phyloP scores from a whole-genome alignment of 148 eudicot genomes.

The Vaccinium macrocarpon region DNA sequence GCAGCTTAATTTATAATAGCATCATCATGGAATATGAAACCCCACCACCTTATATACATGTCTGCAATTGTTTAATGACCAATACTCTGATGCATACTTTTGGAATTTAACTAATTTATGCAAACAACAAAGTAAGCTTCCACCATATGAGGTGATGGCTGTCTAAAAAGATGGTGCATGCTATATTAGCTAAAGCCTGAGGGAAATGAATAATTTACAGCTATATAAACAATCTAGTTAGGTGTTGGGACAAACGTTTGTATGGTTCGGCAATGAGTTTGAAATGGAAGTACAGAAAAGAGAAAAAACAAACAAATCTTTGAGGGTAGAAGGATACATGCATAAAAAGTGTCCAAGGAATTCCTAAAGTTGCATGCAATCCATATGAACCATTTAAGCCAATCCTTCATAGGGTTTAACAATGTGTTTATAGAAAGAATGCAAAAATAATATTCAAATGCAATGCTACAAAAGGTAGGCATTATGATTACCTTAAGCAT shows the following conservation, averaged over 20 bases:
- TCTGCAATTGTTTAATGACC: neutral
- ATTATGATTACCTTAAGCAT: neutral
- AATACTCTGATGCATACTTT: neutral
- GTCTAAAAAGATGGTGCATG: neutral
- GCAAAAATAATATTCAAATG: neutral
- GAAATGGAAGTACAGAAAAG: neutral
- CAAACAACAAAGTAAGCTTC: neutral
- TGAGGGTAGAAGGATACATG: neutral
- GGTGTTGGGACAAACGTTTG: neutral
- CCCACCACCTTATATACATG: neutral
- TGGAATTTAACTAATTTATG: neutral
- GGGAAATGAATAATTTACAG: neutral
- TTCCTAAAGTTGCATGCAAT: neutral
- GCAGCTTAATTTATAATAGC: neutral
- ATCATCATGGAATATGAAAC: neutral
- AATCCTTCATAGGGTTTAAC: neutral
- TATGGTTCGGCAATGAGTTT: neutral
- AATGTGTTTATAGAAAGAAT: neutral
- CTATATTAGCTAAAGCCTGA: neutral
- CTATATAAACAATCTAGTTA: neutral
- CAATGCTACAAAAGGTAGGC: neutral
- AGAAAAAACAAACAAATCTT: neutral
- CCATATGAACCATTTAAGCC: neutral
- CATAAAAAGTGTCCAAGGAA: neutral
- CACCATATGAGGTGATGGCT: neutral